Base-by-base conservation (phyloP, 805 yeast species). In the Candida railenensis region DNA sequence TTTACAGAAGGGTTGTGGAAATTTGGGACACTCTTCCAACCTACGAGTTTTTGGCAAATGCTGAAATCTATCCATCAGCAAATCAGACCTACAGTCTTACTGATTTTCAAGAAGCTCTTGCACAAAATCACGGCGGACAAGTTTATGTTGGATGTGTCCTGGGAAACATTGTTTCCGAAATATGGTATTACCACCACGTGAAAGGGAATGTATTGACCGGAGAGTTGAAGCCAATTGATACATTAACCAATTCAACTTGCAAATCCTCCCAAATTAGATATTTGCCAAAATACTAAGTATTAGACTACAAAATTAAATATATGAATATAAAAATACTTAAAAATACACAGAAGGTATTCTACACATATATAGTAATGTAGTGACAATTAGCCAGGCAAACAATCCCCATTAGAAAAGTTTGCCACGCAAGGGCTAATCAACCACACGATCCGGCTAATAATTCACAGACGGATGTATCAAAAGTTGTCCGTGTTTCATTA, bases 171-270 rank as follows among this genome's bases (percentile, higher is more conserved):
- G 63, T 84, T 43, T 77, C 76, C 53, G 85, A 85, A 62, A 69
- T 85, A 39, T 91, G 96, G 96, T 91, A 89, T 67, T 89, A 79
- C 68, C 86, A 85, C 70, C 75, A 81, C 50, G 71, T 89, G 44
- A 72, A 77, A 55, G 97, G 97, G 1, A 80, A 92, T 1, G 72
- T 89, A 2, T 70, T 81, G 48, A 70, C 75, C 39, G 92, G 90
- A 42, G 66, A 78, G 28, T 90, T 63, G 49, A 50, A 54, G 20
- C 83, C 85, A 22, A 81, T 87, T 43, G 87, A 87, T 45, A 62
- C 87, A 1, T 58, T 82, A 46, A 58, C 74, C 20, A 63, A 70
- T 16, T 71, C 87, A 4, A 72, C 77, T 45, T 92, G 97, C 65
- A 89, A 89, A 3, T 39, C 42, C 4, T 74, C 68, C 1, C 53